Conservation (phyloP, 345 rosid genomes). For the Sapria himalayana region DNA sequence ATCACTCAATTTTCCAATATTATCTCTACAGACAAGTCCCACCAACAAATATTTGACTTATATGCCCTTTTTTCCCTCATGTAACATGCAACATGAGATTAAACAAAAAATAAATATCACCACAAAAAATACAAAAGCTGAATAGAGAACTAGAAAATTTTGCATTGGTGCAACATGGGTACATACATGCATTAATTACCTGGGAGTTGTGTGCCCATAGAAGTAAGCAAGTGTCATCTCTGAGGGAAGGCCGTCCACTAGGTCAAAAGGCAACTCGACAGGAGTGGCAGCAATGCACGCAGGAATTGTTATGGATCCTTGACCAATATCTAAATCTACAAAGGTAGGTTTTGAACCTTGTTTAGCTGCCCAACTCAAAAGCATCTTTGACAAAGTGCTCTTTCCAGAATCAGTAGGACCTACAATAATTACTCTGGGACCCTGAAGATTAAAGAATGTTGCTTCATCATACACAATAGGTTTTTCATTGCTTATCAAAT, state of each 20-base stretch:
- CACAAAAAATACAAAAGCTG: not conserved
- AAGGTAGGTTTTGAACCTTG: conserved; percentile 75
- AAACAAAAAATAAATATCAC: not conserved
- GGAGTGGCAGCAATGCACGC: conserved; percentile 86
- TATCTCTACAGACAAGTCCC: no score
- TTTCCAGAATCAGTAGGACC: conserved; percentile 92
- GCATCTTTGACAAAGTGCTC: conserved; percentile 78
- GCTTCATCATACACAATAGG: not conserved
- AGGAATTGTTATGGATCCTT: conserved; percentile 74
- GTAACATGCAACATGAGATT: no score
- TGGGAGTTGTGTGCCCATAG: conserved; percentile 62
- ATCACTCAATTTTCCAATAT: no score
- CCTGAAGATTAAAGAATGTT: conserved; percentile 20
- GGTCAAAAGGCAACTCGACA: conserved; percentile 79
- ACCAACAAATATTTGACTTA: no score
- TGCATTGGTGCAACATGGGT: no score
- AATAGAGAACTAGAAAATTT: no score
- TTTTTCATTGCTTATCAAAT: not conserved
- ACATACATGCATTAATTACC: no score
- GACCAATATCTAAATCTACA: conserved; percentile 85
- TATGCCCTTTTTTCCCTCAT: no score
- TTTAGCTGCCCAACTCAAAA: conserved; percentile 94
- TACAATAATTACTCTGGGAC: conserved; percentile 74
- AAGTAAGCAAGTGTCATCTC: conserved; percentile 81
- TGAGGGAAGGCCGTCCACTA: conserved; percentile 79